These are phyloP conservation scores for Fistulifera pelliculosa DNA, from an alignment of 108 stramenopile species.

Conservation along the genomic window DNA sequence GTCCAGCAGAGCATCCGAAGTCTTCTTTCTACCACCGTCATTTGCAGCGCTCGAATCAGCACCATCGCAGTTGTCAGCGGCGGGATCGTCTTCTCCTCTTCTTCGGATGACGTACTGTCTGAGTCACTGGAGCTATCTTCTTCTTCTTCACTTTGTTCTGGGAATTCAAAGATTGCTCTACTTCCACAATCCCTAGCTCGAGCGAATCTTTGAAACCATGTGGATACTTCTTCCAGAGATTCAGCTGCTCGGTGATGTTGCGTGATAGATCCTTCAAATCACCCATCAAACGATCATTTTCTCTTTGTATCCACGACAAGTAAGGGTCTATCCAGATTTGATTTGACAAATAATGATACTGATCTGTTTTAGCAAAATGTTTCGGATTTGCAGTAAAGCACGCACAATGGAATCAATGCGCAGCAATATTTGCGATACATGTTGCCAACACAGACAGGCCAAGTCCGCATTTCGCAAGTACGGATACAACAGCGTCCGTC, in stretches of 20 bases:
- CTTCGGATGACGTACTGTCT: too few species aligned
- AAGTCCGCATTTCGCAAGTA: conserved; percentile 73
- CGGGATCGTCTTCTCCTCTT: too few species aligned
- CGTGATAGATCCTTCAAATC: too few species aligned
- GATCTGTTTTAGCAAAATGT: conserved; percentile 81
- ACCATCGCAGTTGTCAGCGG: too few species aligned
- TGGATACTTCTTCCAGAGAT: not conserved
- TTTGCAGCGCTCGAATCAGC: too few species aligned
- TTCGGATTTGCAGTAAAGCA: conserved; percentile 63
- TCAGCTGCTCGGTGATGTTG: not conserved
- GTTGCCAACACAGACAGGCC: conserved; percentile 16
- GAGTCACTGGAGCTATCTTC: too few species aligned
- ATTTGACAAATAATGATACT: conserved; percentile 79
- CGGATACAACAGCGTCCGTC: conserved; percentile 82
- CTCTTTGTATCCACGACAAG: conserved; percentile 61
- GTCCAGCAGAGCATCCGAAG: too few species aligned
- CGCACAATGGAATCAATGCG: conserved; percentile 31
- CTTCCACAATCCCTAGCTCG: too few species aligned
- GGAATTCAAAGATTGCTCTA: too few species aligned
- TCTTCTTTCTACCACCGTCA: too few species aligned
- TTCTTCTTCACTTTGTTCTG: too few species aligned
- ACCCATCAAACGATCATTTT: not conserved
- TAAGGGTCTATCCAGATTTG: conserved; percentile 68
- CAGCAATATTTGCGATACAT: conserved; percentile 48
- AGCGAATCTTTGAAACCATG: too few species aligned